Evolutionary conservation across 2,329 filamentous ascomycete species (phyloP), one percentile per base, ranked within the genome.

Genomic region (Aspergillus candidus): DNA sequence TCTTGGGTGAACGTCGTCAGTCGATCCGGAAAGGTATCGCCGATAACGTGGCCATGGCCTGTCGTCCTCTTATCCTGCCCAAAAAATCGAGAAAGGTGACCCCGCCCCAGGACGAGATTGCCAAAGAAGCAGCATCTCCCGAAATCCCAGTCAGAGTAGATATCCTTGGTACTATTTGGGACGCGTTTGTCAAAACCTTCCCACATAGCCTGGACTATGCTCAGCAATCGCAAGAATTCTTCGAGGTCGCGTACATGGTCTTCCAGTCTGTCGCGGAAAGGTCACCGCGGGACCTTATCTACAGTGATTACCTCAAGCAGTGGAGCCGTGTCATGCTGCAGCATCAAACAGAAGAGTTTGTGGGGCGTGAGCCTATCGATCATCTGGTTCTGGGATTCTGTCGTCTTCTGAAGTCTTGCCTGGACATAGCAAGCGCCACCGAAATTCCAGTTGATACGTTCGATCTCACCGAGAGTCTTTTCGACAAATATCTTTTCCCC

Each of bases 401-500:
- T 40, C 65, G 62, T 39, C 63, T 75, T 13, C 40, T 75, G n/a
- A 65, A 65, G 47, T 59, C 59, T 40, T 71, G 69, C 46, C 49
- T 72, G 27, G 64, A 71, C 27, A 51, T 68, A 14, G 63, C 68
- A n/a, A 56, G 61, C 15, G 49, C 55, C 13, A 60, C 56, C 17
- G 56, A 61, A 17, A 59, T 61, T 12, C 50, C 53, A 11, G 41
- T 69, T 14, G 55, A 68, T 29, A 65, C 65, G 8, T 58, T 59
- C 38, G 56, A 62, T n/a, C 61, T 78, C 37, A 70, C 74, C 8
- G 68, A 71, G 40, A 65, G 67, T 3, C 60, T 89, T 1, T 79
- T 88, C 53, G 77, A 74, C 58, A 76, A 70, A 43, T 82, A 84
- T 54, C 68, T 89, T 1, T 88, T 88, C 52, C 84, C 85, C 0